Evolutionary conservation across 768 basidiomycete species (phyloP).

Genomic region (Tephrocybe sp.): DNA sequence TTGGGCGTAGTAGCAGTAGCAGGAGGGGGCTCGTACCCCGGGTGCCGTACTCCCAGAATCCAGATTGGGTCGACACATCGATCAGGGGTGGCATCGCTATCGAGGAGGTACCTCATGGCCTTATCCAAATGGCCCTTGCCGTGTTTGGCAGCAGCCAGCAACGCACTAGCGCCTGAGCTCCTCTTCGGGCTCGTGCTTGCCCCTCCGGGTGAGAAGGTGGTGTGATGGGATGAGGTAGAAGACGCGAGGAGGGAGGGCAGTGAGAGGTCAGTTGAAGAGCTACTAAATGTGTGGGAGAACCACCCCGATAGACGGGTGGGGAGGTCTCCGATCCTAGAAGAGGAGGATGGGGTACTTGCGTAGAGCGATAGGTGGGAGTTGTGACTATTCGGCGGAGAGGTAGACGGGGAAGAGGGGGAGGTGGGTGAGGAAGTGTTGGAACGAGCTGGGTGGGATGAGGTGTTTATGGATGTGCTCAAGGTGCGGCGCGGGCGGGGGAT

Average conservation of each 20-base stretch:
- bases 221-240: constrained; percentile 34
- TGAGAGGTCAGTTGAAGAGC: constrained; percentile 71
- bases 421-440: background rate
- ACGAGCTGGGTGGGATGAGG: too few species aligned
- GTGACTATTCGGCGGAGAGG: background rate
- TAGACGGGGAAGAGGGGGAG: background rate
- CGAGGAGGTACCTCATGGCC: constrained; percentile 87
- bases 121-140: constrained; percentile 79
- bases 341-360: constrained; percentile 44
- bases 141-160: constrained; percentile 70
- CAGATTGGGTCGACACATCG: constrained; percentile 83
- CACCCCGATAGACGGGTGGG: constrained; percentile 78
- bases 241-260: constrained; percentile 56
- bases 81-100: constrained; percentile 86
- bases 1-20: constrained; percentile 17
- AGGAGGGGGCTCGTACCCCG: constrained; percentile 47
- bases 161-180: constrained; percentile 33
- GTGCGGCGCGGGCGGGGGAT: constrained; percentile 59
- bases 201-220: background rate
- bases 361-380: constrained; percentile 32
- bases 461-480: constrained; percentile 34
- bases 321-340: constrained; percentile 61
- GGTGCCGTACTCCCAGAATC: constrained; percentile 59
- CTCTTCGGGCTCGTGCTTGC: constrained; percentile 23
- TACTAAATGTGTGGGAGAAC: constrained; percentile 76